Base-by-base conservation (phyloP, 1,284 basidiomycete genomes). In the Salmacisia buchloeana region DNA sequence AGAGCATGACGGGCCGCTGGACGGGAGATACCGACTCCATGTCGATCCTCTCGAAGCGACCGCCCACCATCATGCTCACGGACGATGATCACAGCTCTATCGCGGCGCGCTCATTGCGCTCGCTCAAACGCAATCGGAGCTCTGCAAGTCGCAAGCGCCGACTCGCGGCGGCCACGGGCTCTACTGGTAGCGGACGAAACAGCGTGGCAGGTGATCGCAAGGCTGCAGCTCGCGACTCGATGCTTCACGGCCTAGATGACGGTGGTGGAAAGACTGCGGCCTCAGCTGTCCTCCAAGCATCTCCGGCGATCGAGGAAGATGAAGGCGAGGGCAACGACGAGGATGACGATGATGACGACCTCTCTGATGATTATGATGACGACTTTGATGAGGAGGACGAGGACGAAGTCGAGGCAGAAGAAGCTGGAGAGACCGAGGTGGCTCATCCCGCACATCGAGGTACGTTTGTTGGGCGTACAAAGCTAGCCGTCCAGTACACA, bases 311-410 rank as follows among this genome's bases (percentile, higher is more conserved):
- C 43, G 21, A 45, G 21, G 43, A 45, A 21, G 21, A 15, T 7
- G 43, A 52, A 96, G 77, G 93, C 93, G 39, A 90, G 91, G 71
- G 93, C 96, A 31, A 66, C 43, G 58, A 15, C 15, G 58, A 34
- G 81, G 81, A 29, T 81, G 73, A 21, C 76, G 80, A 15, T 82
- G 82, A 7, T 82, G 83, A 39, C 18, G 68, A 67, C 43, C 72
- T 58, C 49, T 68, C 63, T 34, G 71, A 75, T 21, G 66, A 73
- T 49, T 84, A 69, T 25, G 74, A 69, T 25, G 63, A 63, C 5
- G 60, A 69, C 12, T 73, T 74, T 31, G 72, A 75, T 27, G 73
- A 70, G n/a, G 72, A 74, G 1, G 75, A 77, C 41, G 64, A 57
- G n/a, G 66, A 66, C 21, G 76, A 73, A 12, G 67, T 67, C 12